Evolutionary conservation across 306 rosid genomes (phyloP), one percentile per base, ranked within the genome.

Genomic region (Lablab purpureus): DNA sequence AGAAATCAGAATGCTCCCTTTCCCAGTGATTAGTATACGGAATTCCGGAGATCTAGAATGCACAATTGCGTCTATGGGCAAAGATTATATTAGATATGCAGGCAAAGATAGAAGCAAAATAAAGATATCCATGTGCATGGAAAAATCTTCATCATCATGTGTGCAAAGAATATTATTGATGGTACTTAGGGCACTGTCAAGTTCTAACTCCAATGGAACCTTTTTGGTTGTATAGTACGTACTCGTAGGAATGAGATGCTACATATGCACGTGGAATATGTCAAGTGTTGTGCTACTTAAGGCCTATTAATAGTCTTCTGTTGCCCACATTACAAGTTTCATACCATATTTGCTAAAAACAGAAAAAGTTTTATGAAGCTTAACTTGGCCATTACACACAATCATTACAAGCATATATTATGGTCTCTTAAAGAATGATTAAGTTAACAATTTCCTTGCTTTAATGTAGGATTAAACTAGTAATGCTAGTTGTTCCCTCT

Each of bases 361-460:
- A 67, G 80, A 34, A 58, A 37, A 36, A 40, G 7, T 19, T n/a
- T 15, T 23, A 11, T 17, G 10, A 45, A 7, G 64, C 74, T 77
- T 40, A 80, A 56, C 67, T 60, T 36, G 60, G 75, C 67, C 67
- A 45, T 71, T 54, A 40, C 58, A 82, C 23, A 74, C 71, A 77
- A 80, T 84, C 30, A 85, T 80, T 75, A 49, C 70, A 73, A 17
- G 66, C 81, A 82, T 21, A 66, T 46, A 34, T 46, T 78, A 71
- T 82, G 80, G 85, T 84, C 80, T 80, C 55, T 58, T 43, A 50
- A 73, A 80, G 54, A 81, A 77, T 79, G 67, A 84, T 85, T 81
- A 79, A 72, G 76, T 67, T 21, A 80, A 87, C 65, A 66, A 63
- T 55, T 37, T 51, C 0, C 51, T 5, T 23, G 21, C 46, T 60